Evolutionary conservation across 2,329 filamentous ascomycete species (phyloP).

Genomic region (Botrytis porri): DNA sequence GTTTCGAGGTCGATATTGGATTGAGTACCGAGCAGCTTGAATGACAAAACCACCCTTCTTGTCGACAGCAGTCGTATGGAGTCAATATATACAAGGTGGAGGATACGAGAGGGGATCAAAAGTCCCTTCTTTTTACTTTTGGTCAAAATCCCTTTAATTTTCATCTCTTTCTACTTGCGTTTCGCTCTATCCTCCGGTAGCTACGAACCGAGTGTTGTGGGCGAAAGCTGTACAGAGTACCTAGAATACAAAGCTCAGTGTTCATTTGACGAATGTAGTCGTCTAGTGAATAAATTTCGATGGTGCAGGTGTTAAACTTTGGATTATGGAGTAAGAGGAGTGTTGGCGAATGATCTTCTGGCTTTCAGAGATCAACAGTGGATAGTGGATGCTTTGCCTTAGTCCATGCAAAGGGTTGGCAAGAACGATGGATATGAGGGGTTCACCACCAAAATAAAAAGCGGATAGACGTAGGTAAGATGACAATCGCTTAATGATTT

Average conservation of each 20-base stretch:
- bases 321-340: conserved; percentile 1
- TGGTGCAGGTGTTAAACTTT: conserved; percentile 5
- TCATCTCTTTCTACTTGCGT: not conserved
- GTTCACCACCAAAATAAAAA: not conserved
- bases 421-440: not conserved
- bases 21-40: not conserved
- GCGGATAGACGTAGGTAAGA: not conserved
- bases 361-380: not conserved
- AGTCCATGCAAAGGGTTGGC: conserved; percentile 6
- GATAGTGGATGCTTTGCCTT: conserved; percentile 5
- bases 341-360: not conserved
- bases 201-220: not conserved
- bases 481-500: conserved; percentile 11
- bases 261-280: conserved; percentile 9
- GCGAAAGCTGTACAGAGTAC: not conserved
- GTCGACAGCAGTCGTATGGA: not conserved
- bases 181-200: not conserved
- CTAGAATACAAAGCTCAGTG: not conserved
- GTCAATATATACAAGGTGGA: not conserved
- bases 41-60: not conserved
- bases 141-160: not conserved
- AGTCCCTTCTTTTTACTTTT: not conserved
- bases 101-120: not conserved
- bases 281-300: not conserved
- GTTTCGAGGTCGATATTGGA: not conserved